phyloP scores from a whole-genome alignment of 805 yeast genomes.

The Candida jianshihensis region DNA sequence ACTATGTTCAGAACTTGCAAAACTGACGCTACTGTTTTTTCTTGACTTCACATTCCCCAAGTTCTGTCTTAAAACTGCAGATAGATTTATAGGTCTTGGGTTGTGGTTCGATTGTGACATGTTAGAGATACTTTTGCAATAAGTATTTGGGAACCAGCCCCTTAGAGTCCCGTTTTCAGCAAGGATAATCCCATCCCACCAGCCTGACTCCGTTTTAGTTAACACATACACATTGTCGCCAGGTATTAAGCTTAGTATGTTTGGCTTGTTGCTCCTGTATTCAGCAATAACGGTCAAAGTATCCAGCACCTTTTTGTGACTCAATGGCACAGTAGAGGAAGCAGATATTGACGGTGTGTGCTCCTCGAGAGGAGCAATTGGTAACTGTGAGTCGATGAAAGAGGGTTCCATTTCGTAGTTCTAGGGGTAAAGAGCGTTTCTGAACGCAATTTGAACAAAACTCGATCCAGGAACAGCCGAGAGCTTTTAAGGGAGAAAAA shows the following conservation, averaged over 20 bases:
- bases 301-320: conserved; percentile 33
- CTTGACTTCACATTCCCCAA: conserved; percentile 27
- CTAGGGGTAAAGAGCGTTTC: too few relatives aligned
- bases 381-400: background rate
- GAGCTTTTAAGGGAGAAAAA: too few relatives aligned
- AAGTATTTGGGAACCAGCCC: conserved; percentile 84
- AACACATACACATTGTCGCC: conserved; percentile 71
- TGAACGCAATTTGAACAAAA: too few relatives aligned
- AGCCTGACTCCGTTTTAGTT: conserved; percentile 55
- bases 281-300: conserved; percentile 55
- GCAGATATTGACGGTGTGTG: background rate
- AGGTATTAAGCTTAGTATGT: conserved; percentile 43
- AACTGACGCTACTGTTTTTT: conserved; percentile 43
- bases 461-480: too few relatives aligned
- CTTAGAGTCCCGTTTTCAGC: conserved; percentile 32
- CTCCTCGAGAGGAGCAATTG: background rate
- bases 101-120: conserved; percentile 1
- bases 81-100: conserved; percentile 12
- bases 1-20: conserved; percentile 29
- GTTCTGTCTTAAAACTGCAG: conserved; percentile 19
- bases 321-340: background rate
- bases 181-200: conserved; percentile 79
- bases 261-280: conserved; percentile 44
- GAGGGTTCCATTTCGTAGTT: too few relatives aligned
- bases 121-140: conserved; percentile 30